Base-by-base conservation (phyloP, 768 basidiomycete genomes). In the Collybia nuda region DNA sequence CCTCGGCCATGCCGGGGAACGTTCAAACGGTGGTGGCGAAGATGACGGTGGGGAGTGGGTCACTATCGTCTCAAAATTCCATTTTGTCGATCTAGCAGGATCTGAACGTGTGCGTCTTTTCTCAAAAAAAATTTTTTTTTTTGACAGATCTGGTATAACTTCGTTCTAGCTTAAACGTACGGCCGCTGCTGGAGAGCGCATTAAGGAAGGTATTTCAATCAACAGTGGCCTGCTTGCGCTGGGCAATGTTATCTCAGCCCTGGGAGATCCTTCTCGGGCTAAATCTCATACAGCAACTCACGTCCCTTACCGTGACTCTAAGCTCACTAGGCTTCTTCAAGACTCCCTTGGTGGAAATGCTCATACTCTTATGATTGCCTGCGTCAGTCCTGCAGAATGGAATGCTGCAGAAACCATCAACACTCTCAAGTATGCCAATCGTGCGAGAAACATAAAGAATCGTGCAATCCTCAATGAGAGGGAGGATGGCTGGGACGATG, bases 191-290 rank as follows among this genome's bases (percentile, higher is more conserved):
- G 97, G 97, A 4, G 96, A 98, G 55, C 88, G 96, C 49, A 92
- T 96, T 68, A 98, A 93, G 67, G 97, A 98, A 71, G 96, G 96
- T n/a, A 97, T 97, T 47, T 93, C 93, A 23, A 98, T 98, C 74
- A 99, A 99, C 74, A 90, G 91, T 54, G 97, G 97, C 53, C 83
- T 99, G 28, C 80, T 94, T 29, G 96, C 97, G 15, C 81, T 99
- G 18, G 97, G 97, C 40, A 99, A 99, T 67, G 97, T 99, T 61
- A 98, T 99, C 52, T 98, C 96, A 53, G 93, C 95, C 0, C 85
- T 98, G 17, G 96, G 93, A 6, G 96, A 98, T 69, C 96, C 96
- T 24, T 77, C 89, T 37, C 84, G 91, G 46, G 85, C 88, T 32
- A 91, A 91, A 66, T 84, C 89, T 17, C 76, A 90, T 61, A 90